Conservation (phyloP, 192 early-diverging fungal genomes). For the Spinellus fusiger region DNA sequence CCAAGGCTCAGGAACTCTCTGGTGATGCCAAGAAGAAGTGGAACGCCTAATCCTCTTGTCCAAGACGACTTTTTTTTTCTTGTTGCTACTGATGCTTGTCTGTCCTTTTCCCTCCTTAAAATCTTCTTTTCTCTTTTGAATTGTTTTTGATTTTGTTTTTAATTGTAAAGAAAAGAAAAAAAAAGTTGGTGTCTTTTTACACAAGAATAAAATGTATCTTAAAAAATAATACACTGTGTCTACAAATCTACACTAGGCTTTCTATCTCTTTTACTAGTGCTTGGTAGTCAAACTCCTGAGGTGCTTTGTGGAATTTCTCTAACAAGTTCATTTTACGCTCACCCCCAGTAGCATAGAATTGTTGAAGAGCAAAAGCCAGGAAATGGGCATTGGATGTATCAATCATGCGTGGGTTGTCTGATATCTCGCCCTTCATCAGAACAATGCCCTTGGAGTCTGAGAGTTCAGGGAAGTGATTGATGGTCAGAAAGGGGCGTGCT, state of each 20-base stretch:
- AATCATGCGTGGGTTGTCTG: slow-evolving; percentile 46
- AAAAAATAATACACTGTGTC: too few relatives aligned
- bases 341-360: slow-evolving; percentile 82
- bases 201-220: too few relatives aligned
- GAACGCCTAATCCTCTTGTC: background rate
- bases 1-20: slow-evolving; percentile 13
- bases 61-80: background rate
- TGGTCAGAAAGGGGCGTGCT: slow-evolving; percentile 74
- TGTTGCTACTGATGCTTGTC: background rate
- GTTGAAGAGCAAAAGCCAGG: slow-evolving; percentile 73
- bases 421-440: slow-evolving; percentile 81
- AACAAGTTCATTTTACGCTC: slow-evolving; percentile 58
- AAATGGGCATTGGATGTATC: slow-evolving; percentile 67
- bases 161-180: background rate
- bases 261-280: slow-evolving; percentile 44
- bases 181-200: background rate
- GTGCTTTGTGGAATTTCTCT: slow-evolving; percentile 73
- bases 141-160: background rate
- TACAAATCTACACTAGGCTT: slow-evolving; percentile 12
- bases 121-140: background rate
- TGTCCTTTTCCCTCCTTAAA: background rate
- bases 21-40: slow-evolving; percentile 16
- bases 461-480: slow-evolving; percentile 88
- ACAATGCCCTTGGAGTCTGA: slow-evolving; percentile 75
- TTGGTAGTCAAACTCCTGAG: slow-evolving; percentile 68